phyloP scores from a whole-genome alignment of 257 asterid genomes.

The Linaria vulgaris region DNA sequence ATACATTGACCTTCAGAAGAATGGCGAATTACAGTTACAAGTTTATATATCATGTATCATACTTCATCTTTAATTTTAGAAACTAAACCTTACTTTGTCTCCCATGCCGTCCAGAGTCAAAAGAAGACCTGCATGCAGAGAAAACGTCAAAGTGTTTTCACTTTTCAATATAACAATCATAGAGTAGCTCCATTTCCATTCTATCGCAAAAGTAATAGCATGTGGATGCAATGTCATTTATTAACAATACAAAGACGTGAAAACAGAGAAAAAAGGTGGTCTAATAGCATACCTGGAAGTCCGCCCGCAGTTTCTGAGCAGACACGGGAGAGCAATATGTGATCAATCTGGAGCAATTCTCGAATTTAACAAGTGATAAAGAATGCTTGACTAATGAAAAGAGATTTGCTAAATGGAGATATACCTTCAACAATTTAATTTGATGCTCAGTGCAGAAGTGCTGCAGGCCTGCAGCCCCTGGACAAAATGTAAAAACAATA shows the following conservation, averaged over 20 bases:
- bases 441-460: constrained; percentile 92
- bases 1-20: constrained; percentile 68
- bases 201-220: too few species aligned
- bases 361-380: constrained; percentile 4
- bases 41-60: neutral
- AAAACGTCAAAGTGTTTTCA: constrained; percentile 8
- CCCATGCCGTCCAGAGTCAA: constrained; percentile 89
- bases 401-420: neutral
- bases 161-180: too few species aligned
- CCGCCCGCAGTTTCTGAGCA: constrained; percentile 99
- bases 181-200: too few species aligned
- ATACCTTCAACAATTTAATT: constrained; percentile 89
- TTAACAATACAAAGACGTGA: too few species aligned
- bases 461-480: constrained; percentile 99
- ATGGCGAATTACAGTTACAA: neutral
- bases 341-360: constrained; percentile 72
- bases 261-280: too few species aligned
- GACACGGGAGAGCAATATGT: constrained; percentile 89
- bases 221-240: too few species aligned
- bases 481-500: constrained; percentile 20
- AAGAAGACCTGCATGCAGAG: constrained; percentile 74
- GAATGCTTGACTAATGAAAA: constrained; percentile 9
- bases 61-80: neutral
- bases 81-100: constrained; percentile 51
- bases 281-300: constrained; percentile 67